Percentiles rank a stretch among this genome's conserved stretches.
These are phyloP conservation scores for Nannochloropsis oceanica DNA, from an alignment of 108 stramenopile species.

Conservation along the genomic window DNA sequence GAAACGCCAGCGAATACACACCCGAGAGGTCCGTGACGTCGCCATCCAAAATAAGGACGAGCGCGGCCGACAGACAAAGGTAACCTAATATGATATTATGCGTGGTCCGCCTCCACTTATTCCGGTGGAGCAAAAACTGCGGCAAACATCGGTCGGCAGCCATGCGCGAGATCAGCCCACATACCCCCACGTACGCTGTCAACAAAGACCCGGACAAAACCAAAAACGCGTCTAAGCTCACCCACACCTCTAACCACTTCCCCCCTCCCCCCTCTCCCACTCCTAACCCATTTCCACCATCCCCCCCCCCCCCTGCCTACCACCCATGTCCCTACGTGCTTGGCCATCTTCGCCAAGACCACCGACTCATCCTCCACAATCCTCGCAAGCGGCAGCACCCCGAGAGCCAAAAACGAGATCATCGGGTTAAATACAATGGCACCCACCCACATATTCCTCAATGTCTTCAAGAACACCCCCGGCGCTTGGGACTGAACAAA, in stretches of 20 bases:
- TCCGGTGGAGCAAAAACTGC: slow-evolving; percentile 43
- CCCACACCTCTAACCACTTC: slow-evolving; percentile 16
- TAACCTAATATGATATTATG: slow-evolving; percentile 46
- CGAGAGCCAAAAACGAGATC: slow-evolving; percentile 42
- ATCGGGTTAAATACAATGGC: slow-evolving; percentile 50
- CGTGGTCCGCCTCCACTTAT: slow-evolving; percentile 46
- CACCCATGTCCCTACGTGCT: slow-evolving; percentile 44
- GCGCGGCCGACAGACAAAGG: slow-evolving; percentile 43
- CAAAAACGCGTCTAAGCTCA: slow-evolving; percentile 48
- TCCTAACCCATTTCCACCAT: background rate
- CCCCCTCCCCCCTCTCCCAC: slow-evolving; percentile 4
- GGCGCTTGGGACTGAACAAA: slow-evolving; percentile 49
- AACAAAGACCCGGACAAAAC: slow-evolving; percentile 50
- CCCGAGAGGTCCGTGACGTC: slow-evolving; percentile 47
- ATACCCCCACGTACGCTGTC: slow-evolving; percentile 54
- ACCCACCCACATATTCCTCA: slow-evolving; percentile 49
- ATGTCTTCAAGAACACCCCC: slow-evolving; percentile 46
- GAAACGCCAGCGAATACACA: slow-evolving; percentile 49
- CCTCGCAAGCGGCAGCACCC: slow-evolving; percentile 40
- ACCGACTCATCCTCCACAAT: slow-evolving; percentile 42
- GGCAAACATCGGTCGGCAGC: slow-evolving; percentile 50
- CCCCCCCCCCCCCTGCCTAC: slow-evolving; percentile 4
- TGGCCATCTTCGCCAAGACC: slow-evolving; percentile 44
- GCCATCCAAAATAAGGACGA: slow-evolving; percentile 36
- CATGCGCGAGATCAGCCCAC: slow-evolving; percentile 49